Conservation (phyloP, 192 early-diverging fungal genomes). For the Nowakowskiella sp. region DNA sequence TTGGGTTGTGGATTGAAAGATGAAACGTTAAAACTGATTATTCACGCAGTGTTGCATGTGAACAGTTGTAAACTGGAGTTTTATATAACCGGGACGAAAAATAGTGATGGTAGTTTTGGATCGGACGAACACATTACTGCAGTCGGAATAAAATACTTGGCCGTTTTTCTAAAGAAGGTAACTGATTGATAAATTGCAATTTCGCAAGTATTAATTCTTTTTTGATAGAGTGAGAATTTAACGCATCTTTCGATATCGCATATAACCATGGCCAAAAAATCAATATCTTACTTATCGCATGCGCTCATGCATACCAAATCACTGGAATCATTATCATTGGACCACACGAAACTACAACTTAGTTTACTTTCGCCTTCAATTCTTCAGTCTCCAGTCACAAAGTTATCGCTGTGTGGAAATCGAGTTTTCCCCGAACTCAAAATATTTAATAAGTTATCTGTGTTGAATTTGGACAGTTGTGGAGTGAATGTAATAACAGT, state of each 20-base stretch:
- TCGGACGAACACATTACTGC: conserved; percentile 27
- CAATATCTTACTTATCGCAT: conserved; percentile 57
- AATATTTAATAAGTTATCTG: too few species aligned
- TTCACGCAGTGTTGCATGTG: conserved; percentile 64
- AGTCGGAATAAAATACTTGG: conserved; percentile 64
- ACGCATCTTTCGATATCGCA: conserved; percentile 63
- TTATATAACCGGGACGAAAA: background rate
- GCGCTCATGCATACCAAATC: conserved; percentile 44
- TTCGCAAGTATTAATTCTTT: conserved; percentile 4
- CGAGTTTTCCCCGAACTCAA: too few species aligned
- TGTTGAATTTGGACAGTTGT: too few species aligned
- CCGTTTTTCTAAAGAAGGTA: conserved; percentile 59
- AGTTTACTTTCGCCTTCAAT: too few species aligned
- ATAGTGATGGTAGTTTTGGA: background rate
- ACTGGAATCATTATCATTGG: too few species aligned
- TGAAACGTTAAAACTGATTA: conserved; percentile 20
- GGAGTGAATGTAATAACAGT: too few species aligned
- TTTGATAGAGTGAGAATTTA: conserved; percentile 48
- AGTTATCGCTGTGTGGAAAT: too few species aligned
- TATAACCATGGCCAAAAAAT: conserved; percentile 59
- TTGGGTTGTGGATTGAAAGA: background rate
- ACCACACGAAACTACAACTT: conserved; percentile 6
- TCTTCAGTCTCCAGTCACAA: too few species aligned
- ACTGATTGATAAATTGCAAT: background rate
- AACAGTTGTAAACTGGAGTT: conserved; percentile 27